Conservation (phyloP, 2,329 filamentous ascomycete species). For the Tolypocladium ovalisporum region DNA sequence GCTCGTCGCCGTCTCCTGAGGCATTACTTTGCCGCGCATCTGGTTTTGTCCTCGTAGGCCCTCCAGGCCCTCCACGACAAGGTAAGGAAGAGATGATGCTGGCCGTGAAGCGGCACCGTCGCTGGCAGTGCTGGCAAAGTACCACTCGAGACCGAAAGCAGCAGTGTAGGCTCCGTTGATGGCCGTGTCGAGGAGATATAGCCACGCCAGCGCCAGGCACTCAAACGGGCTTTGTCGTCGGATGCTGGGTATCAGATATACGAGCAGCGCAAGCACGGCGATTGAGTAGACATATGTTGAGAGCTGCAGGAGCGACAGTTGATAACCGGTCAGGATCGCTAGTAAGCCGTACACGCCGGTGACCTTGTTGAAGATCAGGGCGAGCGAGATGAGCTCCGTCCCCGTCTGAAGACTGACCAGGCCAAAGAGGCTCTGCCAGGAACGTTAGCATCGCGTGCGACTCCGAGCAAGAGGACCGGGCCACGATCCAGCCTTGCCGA, state of each 20-base stretch:
- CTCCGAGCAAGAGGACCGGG: neutral
- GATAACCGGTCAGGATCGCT: slow-evolving; percentile 76
- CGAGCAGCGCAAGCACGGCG: slow-evolving; percentile 53
- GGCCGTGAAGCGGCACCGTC: slow-evolving; percentile 19
- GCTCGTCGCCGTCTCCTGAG: slow-evolving; percentile 58
- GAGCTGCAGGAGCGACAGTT: slow-evolving; percentile 72
- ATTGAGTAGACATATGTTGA: slow-evolving; percentile 89
- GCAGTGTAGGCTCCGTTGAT: slow-evolving; percentile 76
- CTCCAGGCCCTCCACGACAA: slow-evolving; percentile 22
- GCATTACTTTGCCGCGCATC: slow-evolving; percentile 23
- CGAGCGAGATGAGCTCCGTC: slow-evolving; percentile 72
- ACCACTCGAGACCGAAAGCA: slow-evolving; percentile 78
- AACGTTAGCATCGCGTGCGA: slow-evolving; percentile 1
- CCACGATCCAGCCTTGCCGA: neutral
- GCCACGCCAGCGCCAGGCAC: slow-evolving; percentile 69
- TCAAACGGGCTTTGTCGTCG: slow-evolving; percentile 69
- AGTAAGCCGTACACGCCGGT: slow-evolving; percentile 85
- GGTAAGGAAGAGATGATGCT: slow-evolving; percentile 9
- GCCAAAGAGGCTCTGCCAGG: slow-evolving; percentile 66
- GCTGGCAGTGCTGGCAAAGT: slow-evolving; percentile 51
- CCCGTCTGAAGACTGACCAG: slow-evolving; percentile 79
- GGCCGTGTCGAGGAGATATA: slow-evolving; percentile 73
- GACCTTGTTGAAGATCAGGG: slow-evolving; percentile 83
- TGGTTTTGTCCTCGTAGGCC: slow-evolving; percentile 21
- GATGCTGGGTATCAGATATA: slow-evolving; percentile 68